phyloP scores from a whole-genome alignment of 176 grass and related monocot species.

The maize (Zea mays) region DNA sequence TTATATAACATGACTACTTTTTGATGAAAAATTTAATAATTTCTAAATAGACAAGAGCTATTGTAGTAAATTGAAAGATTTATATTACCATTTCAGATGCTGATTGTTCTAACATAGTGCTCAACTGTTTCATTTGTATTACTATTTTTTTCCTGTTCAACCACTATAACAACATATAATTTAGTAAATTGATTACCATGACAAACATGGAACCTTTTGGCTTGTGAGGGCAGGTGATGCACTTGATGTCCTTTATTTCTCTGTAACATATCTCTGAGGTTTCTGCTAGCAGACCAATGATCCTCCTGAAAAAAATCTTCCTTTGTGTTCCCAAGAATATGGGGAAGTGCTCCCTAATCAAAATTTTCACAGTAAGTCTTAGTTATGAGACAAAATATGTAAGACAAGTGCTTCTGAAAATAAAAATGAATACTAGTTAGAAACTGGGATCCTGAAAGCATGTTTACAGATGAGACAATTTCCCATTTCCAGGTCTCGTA shows the following conservation, averaged over 20 bases:
- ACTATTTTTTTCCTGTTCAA: background rate
- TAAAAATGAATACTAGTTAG: background rate
- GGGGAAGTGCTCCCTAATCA: constrained; percentile 61
- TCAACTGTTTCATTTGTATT: background rate
- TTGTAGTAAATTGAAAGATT: background rate
- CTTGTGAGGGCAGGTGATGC: constrained; percentile 1
- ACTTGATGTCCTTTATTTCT: constrained; percentile 7
- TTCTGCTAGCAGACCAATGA: constrained; percentile 7
- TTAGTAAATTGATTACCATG: background rate
- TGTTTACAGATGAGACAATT: background rate
- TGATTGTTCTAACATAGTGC: background rate
- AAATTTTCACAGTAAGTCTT: background rate
- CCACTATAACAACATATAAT: background rate
- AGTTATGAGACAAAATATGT: background rate
- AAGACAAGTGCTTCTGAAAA: background rate
- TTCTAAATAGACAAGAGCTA: background rate
- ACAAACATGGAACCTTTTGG: constrained; percentile 7
- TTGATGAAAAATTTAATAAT: background rate
- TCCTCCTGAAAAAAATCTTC: constrained; percentile 71
- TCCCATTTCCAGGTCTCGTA: background rate
- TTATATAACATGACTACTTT: background rate
- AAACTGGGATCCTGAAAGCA: background rate
- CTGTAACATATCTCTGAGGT: constrained; percentile 7
- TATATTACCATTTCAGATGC: background rate
- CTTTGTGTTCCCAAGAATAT: constrained; percentile 65